Conservation (phyloP, 495 filamentous ascomycete genomes). For the Tuber aestivum region DNA sequence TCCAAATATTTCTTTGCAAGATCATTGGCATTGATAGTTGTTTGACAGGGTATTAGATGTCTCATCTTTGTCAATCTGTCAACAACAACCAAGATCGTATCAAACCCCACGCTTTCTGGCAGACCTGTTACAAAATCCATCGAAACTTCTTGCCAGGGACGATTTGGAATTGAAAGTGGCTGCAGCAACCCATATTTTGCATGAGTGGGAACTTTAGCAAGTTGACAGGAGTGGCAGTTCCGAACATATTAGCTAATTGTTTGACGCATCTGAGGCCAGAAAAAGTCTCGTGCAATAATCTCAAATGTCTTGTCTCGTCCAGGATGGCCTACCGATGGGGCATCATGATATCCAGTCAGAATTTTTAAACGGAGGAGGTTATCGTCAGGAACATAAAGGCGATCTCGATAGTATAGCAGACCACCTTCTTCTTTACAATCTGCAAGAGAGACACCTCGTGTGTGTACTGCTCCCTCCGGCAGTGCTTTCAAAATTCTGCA, state of each 20-base stretch:
- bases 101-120: constrained; percentile 13
- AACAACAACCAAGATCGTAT: constrained; percentile 34
- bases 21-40: neutral
- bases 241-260: neutral
- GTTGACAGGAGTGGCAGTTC: constrained; percentile 16
- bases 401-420: neutral
- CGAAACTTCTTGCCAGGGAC: constrained; percentile 32
- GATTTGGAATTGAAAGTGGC: constrained; percentile 22
- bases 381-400: neutral
- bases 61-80: constrained; percentile 34
- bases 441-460: constrained; percentile 2
- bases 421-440: neutral
- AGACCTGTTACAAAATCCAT: constrained; percentile 41
- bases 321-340: neutral
- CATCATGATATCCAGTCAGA: neutral
- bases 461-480: too few species aligned
- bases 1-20: neutral
- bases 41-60: constrained; percentile 24
- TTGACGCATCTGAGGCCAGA: constrained; percentile 9
- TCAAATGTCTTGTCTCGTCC: constrained; percentile 6
- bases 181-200: constrained; percentile 24
- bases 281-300: neutral
- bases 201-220: neutral
- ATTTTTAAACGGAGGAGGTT: neutral
- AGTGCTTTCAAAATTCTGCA: too few species aligned